phyloP scores from a whole-genome alignment of 169 alveolate genomes.

The Plasmodium yoelii region DNA sequence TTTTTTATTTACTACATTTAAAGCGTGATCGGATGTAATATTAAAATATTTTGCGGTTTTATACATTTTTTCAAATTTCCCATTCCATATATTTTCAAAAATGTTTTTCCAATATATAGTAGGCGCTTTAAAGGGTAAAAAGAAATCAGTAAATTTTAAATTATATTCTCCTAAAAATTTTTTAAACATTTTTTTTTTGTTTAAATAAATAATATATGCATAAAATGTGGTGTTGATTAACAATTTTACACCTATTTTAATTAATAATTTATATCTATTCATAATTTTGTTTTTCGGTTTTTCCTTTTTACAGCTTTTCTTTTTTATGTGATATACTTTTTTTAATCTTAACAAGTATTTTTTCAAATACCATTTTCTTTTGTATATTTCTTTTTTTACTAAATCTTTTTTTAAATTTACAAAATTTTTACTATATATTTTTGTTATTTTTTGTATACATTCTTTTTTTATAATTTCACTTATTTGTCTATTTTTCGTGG shows the following conservation, averaged over 20 bases:
- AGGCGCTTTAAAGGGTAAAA: slow-evolving; percentile 63
- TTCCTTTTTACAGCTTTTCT: background rate
- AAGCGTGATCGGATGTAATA: slow-evolving; percentile 13
- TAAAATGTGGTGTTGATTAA: slow-evolving; percentile 23
- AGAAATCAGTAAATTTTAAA: slow-evolving; percentile 57
- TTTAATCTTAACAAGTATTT: slow-evolving; percentile 2
- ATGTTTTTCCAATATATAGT: slow-evolving; percentile 44
- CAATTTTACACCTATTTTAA: slow-evolving; percentile 52
- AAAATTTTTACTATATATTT: slow-evolving; percentile 14
- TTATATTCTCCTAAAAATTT: slow-evolving; percentile 47
- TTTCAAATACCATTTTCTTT: slow-evolving; percentile 23
- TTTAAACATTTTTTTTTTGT: slow-evolving; percentile 51
- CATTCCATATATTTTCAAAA: slow-evolving; percentile 76
- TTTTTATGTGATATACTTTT: background rate
- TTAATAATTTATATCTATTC: slow-evolving; percentile 29
- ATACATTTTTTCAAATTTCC: slow-evolving; percentile 34
- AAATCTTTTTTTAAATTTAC: slow-evolving; percentile 37
- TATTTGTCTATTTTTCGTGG: background rate
- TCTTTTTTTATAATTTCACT: slow-evolving; percentile 4
- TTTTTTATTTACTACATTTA: slow-evolving; percentile 31
- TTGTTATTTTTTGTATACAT: background rate
- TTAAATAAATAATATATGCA: slow-evolving; percentile 56
- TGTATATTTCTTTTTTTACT: slow-evolving; percentile 41
- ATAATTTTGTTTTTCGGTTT: background rate
- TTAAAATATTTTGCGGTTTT: slow-evolving; percentile 49